Evolutionary conservation across 148 eudicot genomes (phyloP).

Genomic region (Chenopodium berlandieri): DNA sequence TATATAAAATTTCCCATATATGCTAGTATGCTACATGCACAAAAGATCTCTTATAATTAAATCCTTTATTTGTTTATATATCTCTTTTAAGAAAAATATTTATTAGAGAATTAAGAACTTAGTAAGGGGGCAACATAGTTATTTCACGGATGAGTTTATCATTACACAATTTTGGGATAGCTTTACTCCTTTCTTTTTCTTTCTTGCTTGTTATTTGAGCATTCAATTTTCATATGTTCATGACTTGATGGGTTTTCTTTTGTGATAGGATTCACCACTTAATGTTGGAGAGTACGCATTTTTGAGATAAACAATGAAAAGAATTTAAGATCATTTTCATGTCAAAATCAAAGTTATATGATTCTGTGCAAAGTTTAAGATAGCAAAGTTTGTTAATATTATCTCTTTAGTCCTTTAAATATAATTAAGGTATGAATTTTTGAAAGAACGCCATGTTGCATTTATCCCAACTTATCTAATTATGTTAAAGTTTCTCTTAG

Average conservation of each 20-base stretch:
- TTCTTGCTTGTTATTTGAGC: not conserved
- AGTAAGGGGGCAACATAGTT: no score
- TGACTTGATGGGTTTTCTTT: not conserved
- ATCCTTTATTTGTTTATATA: no score
- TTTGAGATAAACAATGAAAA: not conserved
- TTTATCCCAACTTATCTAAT: not conserved
- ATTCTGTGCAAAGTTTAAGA: not conserved
- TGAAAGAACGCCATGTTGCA: not conserved
- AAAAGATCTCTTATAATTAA: no score
- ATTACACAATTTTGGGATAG: no score
- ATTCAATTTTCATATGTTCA: not conserved
- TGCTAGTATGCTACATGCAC: no score
- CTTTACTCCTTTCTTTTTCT: no score
- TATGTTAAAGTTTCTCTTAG: not conserved
- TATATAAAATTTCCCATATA: no score
- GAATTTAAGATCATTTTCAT: not conserved
- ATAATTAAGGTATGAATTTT: not conserved
- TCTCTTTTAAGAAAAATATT: no score
- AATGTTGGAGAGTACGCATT: not conserved
- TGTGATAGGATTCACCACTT: not conserved
- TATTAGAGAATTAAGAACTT: no score
- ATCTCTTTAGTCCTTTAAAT: not conserved
- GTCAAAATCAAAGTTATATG: slow-evolving; percentile 1
- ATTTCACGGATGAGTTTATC: no score
- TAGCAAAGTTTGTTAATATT: not conserved